Conservation (phyloP, 2,329 filamentous ascomycete species). For the Aspergillus vadensis region DNA sequence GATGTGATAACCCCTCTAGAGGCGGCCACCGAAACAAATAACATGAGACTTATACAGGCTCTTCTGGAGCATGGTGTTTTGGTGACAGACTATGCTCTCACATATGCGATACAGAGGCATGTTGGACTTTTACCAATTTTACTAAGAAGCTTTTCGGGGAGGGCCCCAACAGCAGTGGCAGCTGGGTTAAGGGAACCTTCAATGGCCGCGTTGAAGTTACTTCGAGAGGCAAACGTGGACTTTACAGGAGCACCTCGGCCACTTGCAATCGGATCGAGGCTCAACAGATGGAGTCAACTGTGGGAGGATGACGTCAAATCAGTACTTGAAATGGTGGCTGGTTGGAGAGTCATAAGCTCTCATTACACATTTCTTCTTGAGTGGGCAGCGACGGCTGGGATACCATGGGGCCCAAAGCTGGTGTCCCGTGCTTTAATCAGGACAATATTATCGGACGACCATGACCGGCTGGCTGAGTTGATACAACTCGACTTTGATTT, state of each 20-base stretch:
- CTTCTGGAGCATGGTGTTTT: not conserved
- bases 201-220: not conserved
- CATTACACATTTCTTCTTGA: not conserved
- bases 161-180: not conserved
- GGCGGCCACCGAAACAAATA: not conserved
- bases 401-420: not conserved
- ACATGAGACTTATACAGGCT: not conserved
- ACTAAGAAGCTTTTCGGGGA: not conserved
- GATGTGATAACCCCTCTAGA: not conserved
- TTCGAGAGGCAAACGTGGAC: not conserved
- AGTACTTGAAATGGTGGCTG: not conserved
- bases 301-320: not conserved
- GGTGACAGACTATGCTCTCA: not conserved
- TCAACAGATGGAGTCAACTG: too few species aligned
- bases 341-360: fast-evolving
- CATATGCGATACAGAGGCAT: not conserved
- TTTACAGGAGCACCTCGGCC: not conserved
- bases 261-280: too few species aligned
- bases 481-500: not conserved
- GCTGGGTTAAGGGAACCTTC: not conserved
- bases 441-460: not conserved
- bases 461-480: not conserved
- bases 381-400: not conserved
- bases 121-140: not conserved
- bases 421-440: not conserved